These are phyloP conservation scores for Holtermannia corniformis DNA, from an alignment of 768 basidiomycete genomes.

Conservation along the genomic window DNA sequence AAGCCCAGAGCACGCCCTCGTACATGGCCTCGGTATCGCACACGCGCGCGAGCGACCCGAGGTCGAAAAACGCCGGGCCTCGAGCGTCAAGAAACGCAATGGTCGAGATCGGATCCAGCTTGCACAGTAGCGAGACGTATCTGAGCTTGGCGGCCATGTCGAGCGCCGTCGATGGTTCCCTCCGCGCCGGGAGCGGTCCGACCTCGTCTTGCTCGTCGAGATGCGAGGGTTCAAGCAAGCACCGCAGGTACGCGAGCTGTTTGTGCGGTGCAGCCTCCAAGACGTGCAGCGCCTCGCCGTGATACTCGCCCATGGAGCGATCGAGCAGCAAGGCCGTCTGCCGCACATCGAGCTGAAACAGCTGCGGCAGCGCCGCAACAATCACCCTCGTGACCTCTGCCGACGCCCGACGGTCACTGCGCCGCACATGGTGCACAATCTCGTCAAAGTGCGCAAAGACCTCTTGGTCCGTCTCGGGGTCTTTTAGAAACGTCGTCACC, in stretches of 20 bases:
- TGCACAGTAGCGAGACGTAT: slow-evolving; percentile 67
- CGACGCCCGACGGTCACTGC: slow-evolving; percentile 5
- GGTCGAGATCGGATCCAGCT: slow-evolving; percentile 56
- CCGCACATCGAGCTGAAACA: slow-evolving; percentile 55
- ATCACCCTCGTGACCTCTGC: slow-evolving; percentile 51
- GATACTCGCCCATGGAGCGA: slow-evolving; percentile 56
- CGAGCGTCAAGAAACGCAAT: slow-evolving; percentile 55
- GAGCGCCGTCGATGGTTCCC: slow-evolving; percentile 46
- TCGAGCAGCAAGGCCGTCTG: slow-evolving; percentile 68
- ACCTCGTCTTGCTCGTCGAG: slow-evolving; percentile 41
- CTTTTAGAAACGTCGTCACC: slow-evolving; percentile 63
- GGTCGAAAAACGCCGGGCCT: slow-evolving; percentile 51
- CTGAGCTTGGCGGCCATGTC: slow-evolving; percentile 49
- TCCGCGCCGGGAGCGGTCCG: slow-evolving; percentile 8
- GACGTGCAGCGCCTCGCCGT: slow-evolving; percentile 53
- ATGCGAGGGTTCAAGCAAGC: slow-evolving; percentile 54
- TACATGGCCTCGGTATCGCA: slow-evolving; percentile 61
- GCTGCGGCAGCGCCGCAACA: slow-evolving; percentile 53
- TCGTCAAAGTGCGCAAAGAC: slow-evolving; percentile 60
- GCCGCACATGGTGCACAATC: slow-evolving; percentile 49
- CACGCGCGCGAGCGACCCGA: slow-evolving; percentile 49
- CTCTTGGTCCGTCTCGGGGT: slow-evolving; percentile 50
- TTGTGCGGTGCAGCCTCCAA: slow-evolving; percentile 49
- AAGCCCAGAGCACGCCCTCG: slow-evolving; percentile 73
- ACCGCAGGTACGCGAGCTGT: slow-evolving; percentile 67